Percentiles rank a stretch among this genome's conserved stretches.
Conservation (phyloP, 495 filamentous ascomycete genomes). For the Daldinia vernicosa region DNA sequence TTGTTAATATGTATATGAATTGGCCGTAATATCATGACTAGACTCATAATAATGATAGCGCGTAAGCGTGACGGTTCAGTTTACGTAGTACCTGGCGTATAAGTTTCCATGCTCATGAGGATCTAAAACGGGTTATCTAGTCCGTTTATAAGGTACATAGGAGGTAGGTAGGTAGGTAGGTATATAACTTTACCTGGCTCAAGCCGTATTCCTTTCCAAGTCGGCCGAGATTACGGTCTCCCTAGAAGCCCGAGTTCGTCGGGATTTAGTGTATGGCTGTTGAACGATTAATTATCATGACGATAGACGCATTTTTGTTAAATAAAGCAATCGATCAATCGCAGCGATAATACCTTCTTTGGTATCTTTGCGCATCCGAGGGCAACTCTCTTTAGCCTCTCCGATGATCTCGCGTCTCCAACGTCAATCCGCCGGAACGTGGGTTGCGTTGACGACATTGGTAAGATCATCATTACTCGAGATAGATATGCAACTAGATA, state of each 20-base stretch:
- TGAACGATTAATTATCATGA: not conserved
- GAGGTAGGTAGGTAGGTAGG: no score
- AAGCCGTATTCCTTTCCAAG: not conserved
- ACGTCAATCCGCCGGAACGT: slow-evolving; percentile 15
- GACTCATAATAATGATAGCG: not conserved
- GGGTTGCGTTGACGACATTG: slow-evolving; percentile 20
- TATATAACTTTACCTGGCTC: not conserved
- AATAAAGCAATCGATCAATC: slow-evolving; percentile 5
- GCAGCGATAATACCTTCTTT: not conserved
- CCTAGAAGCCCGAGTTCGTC: not conserved
- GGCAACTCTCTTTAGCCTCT: slow-evolving; percentile 7
- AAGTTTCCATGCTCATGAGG: no score
- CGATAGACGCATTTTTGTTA: not conserved
- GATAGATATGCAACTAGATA: not conserved
- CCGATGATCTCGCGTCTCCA: not conserved
- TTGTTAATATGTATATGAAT: not conserved
- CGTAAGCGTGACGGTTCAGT: not conserved
- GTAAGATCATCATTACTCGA: slow-evolving; percentile 28
- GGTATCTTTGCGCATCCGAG: not conserved
- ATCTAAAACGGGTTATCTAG: no score
- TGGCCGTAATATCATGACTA: not conserved
- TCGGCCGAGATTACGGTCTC: not conserved
- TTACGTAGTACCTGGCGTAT: not conserved
- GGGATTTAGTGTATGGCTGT: not conserved
- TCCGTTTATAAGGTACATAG: no score